Conservation (phyloP, 2,329 filamentous ascomycete genomes). For the Dissoconium aciculare region DNA sequence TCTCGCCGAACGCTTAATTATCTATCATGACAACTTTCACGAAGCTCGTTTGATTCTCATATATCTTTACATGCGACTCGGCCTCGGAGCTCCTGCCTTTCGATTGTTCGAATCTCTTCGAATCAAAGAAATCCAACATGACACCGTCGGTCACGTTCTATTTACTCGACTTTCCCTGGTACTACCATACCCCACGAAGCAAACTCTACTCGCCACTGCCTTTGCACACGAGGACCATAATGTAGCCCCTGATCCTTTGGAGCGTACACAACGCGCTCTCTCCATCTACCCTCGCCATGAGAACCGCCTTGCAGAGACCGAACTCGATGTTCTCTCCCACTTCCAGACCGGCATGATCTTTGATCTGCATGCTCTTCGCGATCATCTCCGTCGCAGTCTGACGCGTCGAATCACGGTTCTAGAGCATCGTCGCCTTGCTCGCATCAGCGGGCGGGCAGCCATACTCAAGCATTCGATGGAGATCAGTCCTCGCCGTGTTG, state of each 20-base stretch:
- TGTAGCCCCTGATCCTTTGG: slow-evolving; percentile 16
- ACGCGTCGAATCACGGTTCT: slow-evolving; percentile 20
- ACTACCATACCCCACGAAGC: slow-evolving; percentile 17
- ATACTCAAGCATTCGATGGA: slow-evolving; percentile 7
- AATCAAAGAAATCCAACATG: slow-evolving; percentile 25
- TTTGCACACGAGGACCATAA: too few species aligned
- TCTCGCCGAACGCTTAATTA: slow-evolving; percentile 18
- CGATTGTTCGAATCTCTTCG: slow-evolving; percentile 19
- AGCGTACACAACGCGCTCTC: slow-evolving; percentile 17
- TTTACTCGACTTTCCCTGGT: slow-evolving; percentile 21
- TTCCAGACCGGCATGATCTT: slow-evolving; percentile 24
- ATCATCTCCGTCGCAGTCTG: slow-evolving; percentile 18
- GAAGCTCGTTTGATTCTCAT: slow-evolving; percentile 23
- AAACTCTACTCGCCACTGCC: slow-evolving; percentile 3
- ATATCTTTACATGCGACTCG: slow-evolving; percentile 23
- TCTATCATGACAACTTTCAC: slow-evolving; percentile 17
- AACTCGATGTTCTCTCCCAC: slow-evolving; percentile 18
- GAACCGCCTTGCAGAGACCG: slow-evolving; percentile 20
- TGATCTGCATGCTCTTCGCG: slow-evolving; percentile 22
- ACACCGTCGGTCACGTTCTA: slow-evolving; percentile 23
- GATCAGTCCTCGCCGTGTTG: slow-evolving; percentile 15
- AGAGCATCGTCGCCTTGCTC: slow-evolving; percentile 21
- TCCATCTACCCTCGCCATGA: slow-evolving; percentile 21
- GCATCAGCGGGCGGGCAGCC: slow-evolving; percentile 15
- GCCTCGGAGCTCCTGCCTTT: slow-evolving; percentile 20